Base-by-base conservation (phyloP, 208 protist genomes). In the Leishmania guyanensis region DNA sequence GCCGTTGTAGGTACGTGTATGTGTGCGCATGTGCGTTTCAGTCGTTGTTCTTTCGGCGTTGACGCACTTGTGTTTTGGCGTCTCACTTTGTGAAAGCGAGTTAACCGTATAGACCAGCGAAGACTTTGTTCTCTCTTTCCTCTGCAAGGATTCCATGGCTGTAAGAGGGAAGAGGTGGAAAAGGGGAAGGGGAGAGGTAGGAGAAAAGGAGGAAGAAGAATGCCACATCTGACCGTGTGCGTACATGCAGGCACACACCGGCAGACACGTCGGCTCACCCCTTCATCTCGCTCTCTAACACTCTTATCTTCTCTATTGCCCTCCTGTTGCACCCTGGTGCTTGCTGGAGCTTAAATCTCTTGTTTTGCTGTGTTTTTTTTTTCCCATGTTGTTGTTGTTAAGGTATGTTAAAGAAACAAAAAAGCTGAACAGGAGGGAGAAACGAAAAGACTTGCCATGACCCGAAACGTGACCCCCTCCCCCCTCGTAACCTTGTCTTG, bases 371-470 rank as follows among this genome's bases (percentile, higher is more conserved):
- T 72, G 3, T 39, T 39, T 2, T 39, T 39, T 39, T 2, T 39
- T 39, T 39, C 36, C 0, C 12, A 54, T 54, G 51, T 16, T 16
- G 3, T 16, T 16, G 3, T 39, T 39, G 9, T 17, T 48, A 72
- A 72, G 43, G 20, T 50, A 70, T 36, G 65, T 70, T 22, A 16
- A 4, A 33, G 8, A n/a, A 39, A 56, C 9, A 64, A 72, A 51
- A 51, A 33, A 29, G 17, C 3, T 5, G 46, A 53, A 17, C 17
- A 50, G 43, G 46, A 53, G 53, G 29, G 33, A 43, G 36, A 48
- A 72, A 72, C 39, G 17, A 48, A 72, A 72, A 72, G 68, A 33
- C 68, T 22, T 26, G 58, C 17, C 22, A 33, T 72, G 43, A 72
- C n/a, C 39, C 12, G 68, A 72, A 72, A 26, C 43, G 22, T 72